Conservation (phyloP, 2,329 filamentous ascomycete genomes). For the Fusarium sambucinum region DNA sequence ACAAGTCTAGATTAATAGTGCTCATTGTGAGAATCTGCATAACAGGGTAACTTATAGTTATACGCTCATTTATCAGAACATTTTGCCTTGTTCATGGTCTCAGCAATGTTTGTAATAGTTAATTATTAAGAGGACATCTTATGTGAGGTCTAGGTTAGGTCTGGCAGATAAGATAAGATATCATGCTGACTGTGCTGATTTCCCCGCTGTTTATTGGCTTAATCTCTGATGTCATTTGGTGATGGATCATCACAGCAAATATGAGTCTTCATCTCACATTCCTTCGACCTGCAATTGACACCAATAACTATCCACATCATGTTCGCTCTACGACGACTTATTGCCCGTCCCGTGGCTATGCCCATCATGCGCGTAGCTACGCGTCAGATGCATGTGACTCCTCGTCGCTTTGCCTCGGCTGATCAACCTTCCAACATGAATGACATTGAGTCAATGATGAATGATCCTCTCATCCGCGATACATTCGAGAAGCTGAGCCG, state of each 20-base stretch:
- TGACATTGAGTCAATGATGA: slow-evolving; percentile 39
- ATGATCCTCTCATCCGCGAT: slow-evolving; percentile 38
- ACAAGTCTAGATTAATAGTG: rapidly evolving
- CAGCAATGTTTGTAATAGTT: no score
- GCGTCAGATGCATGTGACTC: slow-evolving; percentile 32
- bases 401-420: slow-evolving; percentile 26
- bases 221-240: slow-evolving; percentile 24
- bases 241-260: slow-evolving; percentile 12
- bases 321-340: slow-evolving; percentile 31
- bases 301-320: slow-evolving; percentile 13
- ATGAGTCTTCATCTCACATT: slow-evolving; percentile 7
- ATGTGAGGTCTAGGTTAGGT: background rate
- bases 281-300: background rate
- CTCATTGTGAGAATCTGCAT: rapidly evolving
- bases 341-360: background rate
- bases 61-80: background rate
- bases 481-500: slow-evolving; percentile 41
- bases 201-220: slow-evolving; percentile 6
- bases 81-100: background rate
- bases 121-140: no score
- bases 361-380: slow-evolving; percentile 25
- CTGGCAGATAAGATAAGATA: slow-evolving; percentile 28
- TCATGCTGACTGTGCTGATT: rapidly evolving
- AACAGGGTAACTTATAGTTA: no score
- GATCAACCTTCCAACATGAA: slow-evolving; percentile 33